Evolutionary conservation across 345 rosid species (phyloP).

Genomic region (thale cress (Arabidopsis thaliana)): TAIR10.1 NC_003070.9:13500001-13500500

Average conservation of each 20-base stretch:
- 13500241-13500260: neutral
- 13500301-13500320: neutral
- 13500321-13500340: neutral
- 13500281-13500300: neutral
- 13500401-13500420: neutral
- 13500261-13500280: neutral
- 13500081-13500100: neutral
- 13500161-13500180: too few relatives aligned
- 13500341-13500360: neutral
- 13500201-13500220: neutral
- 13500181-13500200: too few relatives aligned
- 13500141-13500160: too few relatives aligned
- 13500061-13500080: neutral
- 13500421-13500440: neutral
- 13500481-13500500: neutral
- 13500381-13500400: neutral
- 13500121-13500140: too few relatives aligned
- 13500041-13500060: neutral
- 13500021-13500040: neutral
- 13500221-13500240: neutral
- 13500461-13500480: neutral
- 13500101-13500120: neutral
- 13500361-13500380: neutral
- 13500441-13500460: neutral
- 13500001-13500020: neutral